Base-by-base conservation (phyloP, 805 yeast genomes). In the Candida succiphila region DNA sequence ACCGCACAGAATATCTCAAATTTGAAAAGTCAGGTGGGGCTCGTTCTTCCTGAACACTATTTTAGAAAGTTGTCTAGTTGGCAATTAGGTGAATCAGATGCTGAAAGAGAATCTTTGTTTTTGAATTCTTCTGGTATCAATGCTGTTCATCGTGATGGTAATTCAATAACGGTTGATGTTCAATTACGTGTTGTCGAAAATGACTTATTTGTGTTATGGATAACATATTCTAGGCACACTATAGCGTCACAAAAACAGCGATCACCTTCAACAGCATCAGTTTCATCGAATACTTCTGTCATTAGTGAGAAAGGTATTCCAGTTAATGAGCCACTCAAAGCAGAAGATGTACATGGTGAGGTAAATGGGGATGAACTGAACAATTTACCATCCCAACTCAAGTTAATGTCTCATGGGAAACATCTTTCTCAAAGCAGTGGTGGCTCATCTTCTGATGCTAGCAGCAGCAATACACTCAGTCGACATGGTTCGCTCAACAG, bases 21-120 rank as follows among this genome's bases (percentile, higher is more conserved):
- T 15, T 39, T 71, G 39, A 56, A 51, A 36, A 40, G 42, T 18
- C 53, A 57, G 22, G 72, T 80, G 0, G 96, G 96, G 1, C 57
- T 84, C 32, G 95, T 88, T 0, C 60, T 88, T 10, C 94, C 96
- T 0, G 97, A 88, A 54, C 96, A 87, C 56, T 80, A 82, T 51
- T 87, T 89, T 59, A 69, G 96, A 40, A 76, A 78, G 42, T 65
- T 75, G 34, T 64, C 67, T 36, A 77, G 81, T 1, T 61, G 67
- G 30, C 27, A 35, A 14, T 32, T 33, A 13, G 48, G 52, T 14
- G 37, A 35, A 6, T 41, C 45, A 43, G 54, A 51, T 30, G 58
- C 52, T n/a, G 69, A 63, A 31, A 69, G 69, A 17, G 75, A 71
- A 30, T 48, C 56, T 3, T 56, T 74, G 31, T 78, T 81, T 39